Evolutionary conservation across 352 stramenopile species (phyloP), one percentile per base, ranked within the genome.

Genomic region (Pythium brachiatum): DNA sequence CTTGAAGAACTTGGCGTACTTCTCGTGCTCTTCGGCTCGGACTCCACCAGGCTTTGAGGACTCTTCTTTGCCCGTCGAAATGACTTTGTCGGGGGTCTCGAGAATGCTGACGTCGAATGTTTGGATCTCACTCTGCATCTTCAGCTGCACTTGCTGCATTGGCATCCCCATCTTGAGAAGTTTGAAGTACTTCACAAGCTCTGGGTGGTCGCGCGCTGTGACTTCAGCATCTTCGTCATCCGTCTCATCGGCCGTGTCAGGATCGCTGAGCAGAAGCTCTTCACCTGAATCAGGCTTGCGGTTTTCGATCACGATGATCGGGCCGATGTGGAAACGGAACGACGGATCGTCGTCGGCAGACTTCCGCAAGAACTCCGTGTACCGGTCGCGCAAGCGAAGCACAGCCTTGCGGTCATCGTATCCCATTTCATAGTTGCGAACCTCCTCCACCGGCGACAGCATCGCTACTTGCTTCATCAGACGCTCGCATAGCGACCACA

Each of bases 1-100:
- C 69, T 98, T 98, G 66, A 98, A 98, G 66, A 97, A 99, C 58
- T 94, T 94, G 2, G 67, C 72, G 71, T 79, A 92, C 54, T 90
- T 90, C 5, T 83, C 73, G 50, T 94, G 83, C 23, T 89, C 78
- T 41, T 83, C 77, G 11, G 73, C 82, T 39, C 69, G 71, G 8
- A 76, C 86, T 9, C 79, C 82, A 39, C 76, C 68, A 39, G 72
- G 71, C 26, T 77, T 53, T 15, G 41, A 44, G 15, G 36, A 26
- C 20, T 74, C 61, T 53, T 94, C 85, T 6, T 65, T 39, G 64
- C 68, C 60, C 92, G 96, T 9, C 41, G 94, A 95, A 41, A 98
- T 97, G 53, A 97, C 83, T 60, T 76, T 77, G 59, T 89, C 76
- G 16, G 83, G 83, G 0, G 71, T 88, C 50, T 90, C 79, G 13